Percentiles rank a stretch among this genome's conserved stretches.
Conservation (phyloP, 352 stramenopile species). For the Phytopythium chamaehyphon region DNA sequence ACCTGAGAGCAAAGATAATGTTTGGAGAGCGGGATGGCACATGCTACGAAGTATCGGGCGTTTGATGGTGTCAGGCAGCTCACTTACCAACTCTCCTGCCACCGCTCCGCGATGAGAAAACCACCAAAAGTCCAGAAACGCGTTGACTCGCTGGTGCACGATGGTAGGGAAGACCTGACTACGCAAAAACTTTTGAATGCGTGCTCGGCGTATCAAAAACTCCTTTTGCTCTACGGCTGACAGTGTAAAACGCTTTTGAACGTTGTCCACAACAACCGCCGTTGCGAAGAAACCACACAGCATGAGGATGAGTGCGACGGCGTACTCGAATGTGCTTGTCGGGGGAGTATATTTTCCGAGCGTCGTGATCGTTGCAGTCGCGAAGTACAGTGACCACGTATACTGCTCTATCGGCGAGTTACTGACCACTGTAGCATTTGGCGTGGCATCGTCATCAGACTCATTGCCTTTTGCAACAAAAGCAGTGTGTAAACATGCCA, state of each 20-base stretch:
- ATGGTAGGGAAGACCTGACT: conserved; percentile 33
- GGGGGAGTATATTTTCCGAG: conserved; percentile 42
- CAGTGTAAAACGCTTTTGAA: conserved; percentile 45
- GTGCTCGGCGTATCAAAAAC: conserved; percentile 44
- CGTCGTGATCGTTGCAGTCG: conserved; percentile 36
- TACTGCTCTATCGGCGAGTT: conserved; percentile 23
- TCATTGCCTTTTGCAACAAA: not conserved
- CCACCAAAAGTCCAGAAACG: conserved; percentile 74
- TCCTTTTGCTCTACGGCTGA: conserved; percentile 58
- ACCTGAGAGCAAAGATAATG: conserved; percentile 28
- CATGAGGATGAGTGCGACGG: conserved; percentile 35
- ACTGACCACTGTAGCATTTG: too few species aligned
- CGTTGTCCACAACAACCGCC: conserved; percentile 28
- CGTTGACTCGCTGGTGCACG: conserved; percentile 48
- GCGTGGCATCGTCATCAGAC: not conserved
- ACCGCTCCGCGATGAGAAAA: conserved; percentile 50
- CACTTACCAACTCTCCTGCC: conserved; percentile 37
- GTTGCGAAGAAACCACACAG: conserved; percentile 36
- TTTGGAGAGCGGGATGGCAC: conserved; percentile 42
- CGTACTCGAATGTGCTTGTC: conserved; percentile 21
- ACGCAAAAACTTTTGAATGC: conserved; percentile 50
- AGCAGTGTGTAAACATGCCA: conserved; percentile 19
- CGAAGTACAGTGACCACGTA: conserved; percentile 33
- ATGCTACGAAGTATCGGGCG: conserved; percentile 48
- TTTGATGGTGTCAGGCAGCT: conserved; percentile 50